Base-by-base conservation (phyloP, 805 yeast genomes). In the Wickerhamiella australiensis region DNA sequence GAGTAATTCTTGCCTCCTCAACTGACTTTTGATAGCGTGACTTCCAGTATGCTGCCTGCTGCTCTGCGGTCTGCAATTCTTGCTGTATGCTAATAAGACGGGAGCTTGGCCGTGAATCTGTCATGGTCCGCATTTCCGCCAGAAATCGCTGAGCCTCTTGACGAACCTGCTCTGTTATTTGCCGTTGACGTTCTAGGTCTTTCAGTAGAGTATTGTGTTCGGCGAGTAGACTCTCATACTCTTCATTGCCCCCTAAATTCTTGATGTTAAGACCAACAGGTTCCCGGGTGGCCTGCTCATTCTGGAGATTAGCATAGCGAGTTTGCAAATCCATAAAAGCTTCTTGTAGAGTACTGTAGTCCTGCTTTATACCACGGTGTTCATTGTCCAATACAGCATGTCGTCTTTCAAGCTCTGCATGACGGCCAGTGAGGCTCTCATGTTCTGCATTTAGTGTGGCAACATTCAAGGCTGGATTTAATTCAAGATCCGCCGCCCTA, bases 1-100 rank as follows among this genome's bases (percentile, higher is more conserved):
- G 46, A n/a, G 25, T 31, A 6, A 50, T 54, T 27, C 63, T 52
- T 38, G 64, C 57, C 48, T 65, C 66, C 11, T 57, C 57, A 50
- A 56, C 56, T 17, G 59, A 58, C 31, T 59, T 54, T 2, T 59
- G 57, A 55, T 61, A 59, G 25, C 65, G 59, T 2, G 55, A 45
- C 47, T 65, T 61, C 70, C 71, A 68, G 46, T 61, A 61, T 35
- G 57, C 55, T 13, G 63, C 57, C 45, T 69, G 71, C 2, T 57
- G 50, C 50, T 66, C 58, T 18, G 65, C 55, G 8, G 46, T 46
- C 31, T 61, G 61, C 3, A 64, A 53, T 22, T 63, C 56, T 5
- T 22, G 26, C 25, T 44, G 40, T 8, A 50, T 36, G 15, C 38
- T 38, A 6, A 20, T 20, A 18, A 50, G 4, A 21, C 57, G 52